Evolutionary conservation across 306 rosid species (phyloP).

Genomic region (Comarum palustre): DNA sequence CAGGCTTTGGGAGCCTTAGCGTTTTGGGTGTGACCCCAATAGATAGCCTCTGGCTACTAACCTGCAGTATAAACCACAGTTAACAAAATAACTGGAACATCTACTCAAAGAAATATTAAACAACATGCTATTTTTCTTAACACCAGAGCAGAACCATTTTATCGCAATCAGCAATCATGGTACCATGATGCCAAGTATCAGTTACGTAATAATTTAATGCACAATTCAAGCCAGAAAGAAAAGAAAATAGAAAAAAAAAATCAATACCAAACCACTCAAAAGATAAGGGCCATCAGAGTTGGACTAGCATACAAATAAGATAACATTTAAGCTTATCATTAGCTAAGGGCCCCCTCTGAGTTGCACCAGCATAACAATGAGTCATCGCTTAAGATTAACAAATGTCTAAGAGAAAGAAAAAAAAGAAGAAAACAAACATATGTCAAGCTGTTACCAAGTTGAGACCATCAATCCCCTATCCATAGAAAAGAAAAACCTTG

Average conservation of each 20-base stretch:
- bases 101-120: neutral
- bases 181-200: neutral
- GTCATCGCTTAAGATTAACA: neutral
- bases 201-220: neutral
- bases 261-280: neutral
- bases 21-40: slow-evolving; percentile 87
- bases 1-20: slow-evolving; percentile 69
- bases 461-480: neutral
- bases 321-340: too few relatives aligned
- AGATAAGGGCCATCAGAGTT: neutral
- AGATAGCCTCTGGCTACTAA: slow-evolving; percentile 66
- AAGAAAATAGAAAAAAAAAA: too few relatives aligned
- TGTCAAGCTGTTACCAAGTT: neutral
- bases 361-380: too few relatives aligned
- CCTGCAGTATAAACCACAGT: slow-evolving; percentile 40
- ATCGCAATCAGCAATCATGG: neutral
- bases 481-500: neutral
- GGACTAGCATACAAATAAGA: too few relatives aligned
- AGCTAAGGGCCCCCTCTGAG: too few relatives aligned
- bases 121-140: neutral
- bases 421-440: neutral
- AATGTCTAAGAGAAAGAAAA: neutral
- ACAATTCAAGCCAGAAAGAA: neutral
- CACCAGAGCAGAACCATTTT: neutral
- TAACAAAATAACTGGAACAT: neutral